Evolutionary conservation across 192 early-diverging fungal species (phyloP).

Genomic region (Coemansia sp.): DNA sequence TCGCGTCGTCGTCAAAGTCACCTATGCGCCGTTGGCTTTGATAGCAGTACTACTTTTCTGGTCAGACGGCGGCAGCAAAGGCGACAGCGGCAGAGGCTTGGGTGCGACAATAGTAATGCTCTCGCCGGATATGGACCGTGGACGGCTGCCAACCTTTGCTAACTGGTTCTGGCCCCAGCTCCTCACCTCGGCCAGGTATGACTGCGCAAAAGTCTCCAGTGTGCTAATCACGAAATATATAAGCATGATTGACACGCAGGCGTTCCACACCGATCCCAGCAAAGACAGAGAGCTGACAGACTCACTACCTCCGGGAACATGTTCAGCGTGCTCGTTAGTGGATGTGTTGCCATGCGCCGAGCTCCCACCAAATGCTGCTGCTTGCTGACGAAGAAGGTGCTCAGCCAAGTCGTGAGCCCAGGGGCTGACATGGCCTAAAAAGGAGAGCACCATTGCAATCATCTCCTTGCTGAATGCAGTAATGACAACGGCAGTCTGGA

Average conservation of each 20-base stretch:
- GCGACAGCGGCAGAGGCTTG: not conserved
- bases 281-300: constrained; percentile 54
- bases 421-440: constrained; percentile 60
- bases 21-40: not conserved
- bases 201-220: constrained; percentile 79
- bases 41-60: not conserved
- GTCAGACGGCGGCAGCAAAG: not conserved
- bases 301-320: constrained; percentile 12
- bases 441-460: constrained; percentile 60
- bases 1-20: not conserved
- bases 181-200: constrained; percentile 63
- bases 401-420: constrained; percentile 62
- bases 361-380: constrained; percentile 21
- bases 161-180: constrained; percentile 48
- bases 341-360: constrained; percentile 7
- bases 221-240: constrained; percentile 82
- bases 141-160: constrained; percentile 33
- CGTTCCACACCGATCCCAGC: constrained; percentile 75
- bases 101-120: not conserved
- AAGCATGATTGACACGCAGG: constrained; percentile 77
- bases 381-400: constrained; percentile 51
- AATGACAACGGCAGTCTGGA: constrained; percentile 83
- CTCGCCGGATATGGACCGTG: constrained; percentile 8
- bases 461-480: constrained; percentile 82
- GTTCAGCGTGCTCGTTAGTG: not conserved